Evolutionary conservation across 2,329 filamentous ascomycete genomes (phyloP).

Genomic region (Aspergillus pseudoviridinutans): DNA sequence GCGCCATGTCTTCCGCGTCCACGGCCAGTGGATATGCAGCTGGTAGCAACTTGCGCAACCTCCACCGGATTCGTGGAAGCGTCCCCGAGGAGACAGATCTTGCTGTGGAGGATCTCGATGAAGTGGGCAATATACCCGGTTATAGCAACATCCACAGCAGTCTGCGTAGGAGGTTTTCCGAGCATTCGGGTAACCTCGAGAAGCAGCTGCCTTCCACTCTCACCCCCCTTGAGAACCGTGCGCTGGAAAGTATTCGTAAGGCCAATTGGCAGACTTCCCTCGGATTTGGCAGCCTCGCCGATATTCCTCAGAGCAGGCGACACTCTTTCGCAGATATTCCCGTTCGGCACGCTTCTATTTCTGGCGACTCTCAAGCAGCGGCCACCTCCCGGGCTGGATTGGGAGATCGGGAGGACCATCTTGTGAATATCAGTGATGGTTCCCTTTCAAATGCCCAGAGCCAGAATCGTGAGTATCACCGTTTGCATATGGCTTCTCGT

Average conservation of each 20-base stretch:
- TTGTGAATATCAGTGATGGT: slow-evolving; percentile 34
- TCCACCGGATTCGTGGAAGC: slow-evolving; percentile 39
- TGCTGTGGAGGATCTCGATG: slow-evolving; percentile 44
- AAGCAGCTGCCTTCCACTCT: slow-evolving; percentile 35
- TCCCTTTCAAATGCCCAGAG: slow-evolving; percentile 33
- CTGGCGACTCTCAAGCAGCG: slow-evolving; percentile 28
- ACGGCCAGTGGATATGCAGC: slow-evolving; percentile 31
- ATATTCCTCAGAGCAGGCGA: slow-evolving; percentile 47
- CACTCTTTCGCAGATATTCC: slow-evolving; percentile 51
- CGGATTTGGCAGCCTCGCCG: slow-evolving; percentile 44
- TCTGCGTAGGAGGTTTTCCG: slow-evolving; percentile 41
- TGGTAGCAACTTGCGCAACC: slow-evolving; percentile 26
- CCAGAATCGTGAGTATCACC: slow-evolving; percentile 42
- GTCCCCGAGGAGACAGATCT: slow-evolving; percentile 43
- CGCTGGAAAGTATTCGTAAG: slow-evolving; percentile 44
- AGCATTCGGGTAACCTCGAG: slow-evolving; percentile 41
- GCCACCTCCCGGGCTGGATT: slow-evolving; percentile 19
- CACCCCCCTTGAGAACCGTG: slow-evolving; percentile 39
- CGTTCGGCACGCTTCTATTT: slow-evolving; percentile 43
- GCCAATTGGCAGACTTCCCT: slow-evolving; percentile 50
- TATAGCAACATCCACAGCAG: slow-evolving; percentile 38
- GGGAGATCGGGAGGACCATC: slow-evolving; percentile 36
- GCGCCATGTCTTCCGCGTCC: slow-evolving; percentile 39
- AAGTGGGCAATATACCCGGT: slow-evolving; percentile 36
- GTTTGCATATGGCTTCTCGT: slow-evolving; percentile 31